Conservation (phyloP, 306 rosid species). For the Acacia melanoxylon region DNA sequence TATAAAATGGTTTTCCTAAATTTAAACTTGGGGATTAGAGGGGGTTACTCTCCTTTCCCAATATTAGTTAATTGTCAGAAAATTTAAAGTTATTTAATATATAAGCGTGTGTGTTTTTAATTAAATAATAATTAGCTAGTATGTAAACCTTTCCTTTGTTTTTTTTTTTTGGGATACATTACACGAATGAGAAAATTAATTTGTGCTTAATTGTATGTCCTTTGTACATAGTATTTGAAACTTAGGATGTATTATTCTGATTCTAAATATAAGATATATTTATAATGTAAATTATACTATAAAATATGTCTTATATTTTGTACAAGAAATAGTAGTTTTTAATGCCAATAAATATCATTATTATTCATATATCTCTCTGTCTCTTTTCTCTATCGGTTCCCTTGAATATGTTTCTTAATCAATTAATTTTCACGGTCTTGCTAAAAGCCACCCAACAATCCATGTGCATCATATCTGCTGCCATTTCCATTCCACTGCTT, state of each 20-base stretch:
- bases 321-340: no score
- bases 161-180: neutral
- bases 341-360: neutral
- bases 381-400: neutral
- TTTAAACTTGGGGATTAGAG: neutral
- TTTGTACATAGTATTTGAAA: conserved; percentile 8
- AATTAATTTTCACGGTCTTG: neutral
- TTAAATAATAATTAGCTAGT: neutral
- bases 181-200: neutral
- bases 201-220: neutral
- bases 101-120: neutral
- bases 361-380: neutral
- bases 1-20: no score
- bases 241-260: no score
- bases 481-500: conserved; percentile 45
- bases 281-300: no score
- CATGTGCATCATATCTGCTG: conserved; percentile 70
- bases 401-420: neutral
- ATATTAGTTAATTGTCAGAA: neutral
- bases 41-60: neutral
- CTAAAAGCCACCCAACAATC: conserved; percentile 57
- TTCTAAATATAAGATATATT: no score
- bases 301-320: no score
- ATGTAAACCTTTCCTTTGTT: neutral
- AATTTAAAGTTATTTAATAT: neutral